Evolutionary conservation across 75 land plant species (phyloP), one percentile per base, ranked within the genome.

Genomic region (Pinus taeda): DNA sequence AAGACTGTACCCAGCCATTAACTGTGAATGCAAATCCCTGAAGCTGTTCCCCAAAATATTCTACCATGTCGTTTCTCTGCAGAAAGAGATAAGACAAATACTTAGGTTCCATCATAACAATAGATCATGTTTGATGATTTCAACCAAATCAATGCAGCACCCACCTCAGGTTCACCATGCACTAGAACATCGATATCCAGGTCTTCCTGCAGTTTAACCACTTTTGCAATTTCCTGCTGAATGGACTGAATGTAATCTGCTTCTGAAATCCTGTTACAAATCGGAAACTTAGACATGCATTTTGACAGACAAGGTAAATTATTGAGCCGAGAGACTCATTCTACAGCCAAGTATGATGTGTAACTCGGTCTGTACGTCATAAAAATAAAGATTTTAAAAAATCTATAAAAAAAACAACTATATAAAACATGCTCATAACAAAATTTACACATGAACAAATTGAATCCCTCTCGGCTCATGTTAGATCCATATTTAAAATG

Each of bases 1-100:
- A 93, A 56, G 96, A 93, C 81, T 93, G 96, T 60, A 93, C 96
- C 96, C 96, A 93, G 1, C 96, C 96, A 77, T 93, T 93, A 57
- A 69, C 92, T 57, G 95, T 85, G 82, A 93, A 93, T 12, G 85
- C 95, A 80, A 93, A 93, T 5, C 96, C 96, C 60, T 89, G 83
- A 17, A 93, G 78, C 59, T 93, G 96, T 85, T 91, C 92, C 4
- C 96, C 92, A 62, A 92, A 93, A 81, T 92, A 90, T 88, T 82
- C 90, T 76, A 93, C 95, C 93, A 89, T 89, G 73, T 93, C 90
- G 74, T 93, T 93, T 64, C 94, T 85, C 92, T 84, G 84, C 45
- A 39, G 39, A 45, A 37, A 80, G 15, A 80, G 53, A 33, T 21
- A 17, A 73, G 37, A 59, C 12, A 30, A 75, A 14, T 57, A 30